Evolutionary conservation across 257 asterid genomes (phyloP).

Genomic region (Solanum lycopersicoides): DNA sequence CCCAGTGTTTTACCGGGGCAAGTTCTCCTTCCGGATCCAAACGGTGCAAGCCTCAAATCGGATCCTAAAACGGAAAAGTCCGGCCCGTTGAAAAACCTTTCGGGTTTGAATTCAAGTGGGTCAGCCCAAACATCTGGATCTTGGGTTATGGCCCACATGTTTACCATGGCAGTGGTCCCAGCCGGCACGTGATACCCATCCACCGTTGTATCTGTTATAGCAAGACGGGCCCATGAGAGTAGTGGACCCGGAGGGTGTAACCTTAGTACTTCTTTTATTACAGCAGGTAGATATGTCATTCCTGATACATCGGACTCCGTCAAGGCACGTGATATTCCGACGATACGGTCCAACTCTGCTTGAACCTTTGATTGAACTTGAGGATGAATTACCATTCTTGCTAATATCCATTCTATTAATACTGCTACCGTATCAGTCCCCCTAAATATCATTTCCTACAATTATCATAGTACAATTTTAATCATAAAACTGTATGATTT

Average conservation of each 20-base stretch:
- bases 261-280: slow-evolving; percentile 65
- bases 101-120: slow-evolving; percentile 50
- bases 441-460: slow-evolving; percentile 83
- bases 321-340: slow-evolving; percentile 42
- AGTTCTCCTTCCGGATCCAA: slow-evolving; percentile 75
- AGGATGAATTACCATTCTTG: slow-evolving; percentile 61
- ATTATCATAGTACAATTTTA: background rate
- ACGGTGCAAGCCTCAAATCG: slow-evolving; percentile 64
- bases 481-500: background rate
- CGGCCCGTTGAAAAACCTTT: slow-evolving; percentile 27
- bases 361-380: slow-evolving; percentile 55
- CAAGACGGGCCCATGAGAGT: slow-evolving; percentile 80
- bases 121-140: slow-evolving; percentile 56
- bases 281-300: slow-evolving; percentile 48
- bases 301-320: slow-evolving; percentile 46
- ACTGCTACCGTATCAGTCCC: slow-evolving; percentile 87
- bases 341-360: slow-evolving; percentile 47
- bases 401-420: slow-evolving; percentile 70
- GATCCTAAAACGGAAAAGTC: slow-evolving; percentile 48
- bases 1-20: slow-evolving; percentile 77
- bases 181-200: slow-evolving; percentile 61
- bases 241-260: slow-evolving; percentile 93
- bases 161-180: slow-evolving; percentile 78
- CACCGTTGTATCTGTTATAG: slow-evolving; percentile 41
- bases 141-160: slow-evolving; percentile 88